phyloP scores from a whole-genome alignment of 2,329 filamentous ascomycete genomes.

The Diaporthe ilicicola region DNA sequence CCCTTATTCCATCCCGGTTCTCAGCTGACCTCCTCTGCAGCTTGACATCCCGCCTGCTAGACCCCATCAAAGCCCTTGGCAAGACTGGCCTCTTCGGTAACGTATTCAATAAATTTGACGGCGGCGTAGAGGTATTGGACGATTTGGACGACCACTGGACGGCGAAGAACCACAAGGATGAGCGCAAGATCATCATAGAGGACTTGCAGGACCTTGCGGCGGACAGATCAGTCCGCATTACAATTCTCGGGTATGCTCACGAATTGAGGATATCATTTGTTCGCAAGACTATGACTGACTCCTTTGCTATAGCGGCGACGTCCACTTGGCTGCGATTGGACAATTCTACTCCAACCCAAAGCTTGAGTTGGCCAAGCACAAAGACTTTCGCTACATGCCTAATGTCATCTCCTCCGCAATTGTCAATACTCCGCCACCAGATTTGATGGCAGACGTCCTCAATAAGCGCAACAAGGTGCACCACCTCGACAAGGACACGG shows the following conservation, averaged over 20 bases:
- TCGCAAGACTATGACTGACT: neutral
- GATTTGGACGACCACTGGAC: slow-evolving; percentile 98
- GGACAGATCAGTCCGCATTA: slow-evolving; percentile 90
- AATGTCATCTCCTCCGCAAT: slow-evolving; percentile 96
- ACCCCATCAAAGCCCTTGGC: slow-evolving; percentile 88
- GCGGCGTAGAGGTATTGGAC: slow-evolving; percentile 89
- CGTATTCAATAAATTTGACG: slow-evolving; percentile 89
- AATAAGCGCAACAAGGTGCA: slow-evolving; percentile 91
- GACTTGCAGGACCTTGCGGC: slow-evolving; percentile 93
- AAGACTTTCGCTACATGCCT: slow-evolving; percentile 95
- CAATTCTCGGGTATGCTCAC: slow-evolving; percentile 74
- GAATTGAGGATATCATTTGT: neutral
- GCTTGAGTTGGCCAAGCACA: slow-evolving; percentile 80
- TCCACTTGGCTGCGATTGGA: slow-evolving; percentile 90
- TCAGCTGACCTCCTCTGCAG: slow-evolving; percentile 47
- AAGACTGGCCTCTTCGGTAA: slow-evolving; percentile 81
- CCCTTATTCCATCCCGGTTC: neutral
- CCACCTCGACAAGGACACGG: slow-evolving; percentile 78
- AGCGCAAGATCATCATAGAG: slow-evolving; percentile 86
- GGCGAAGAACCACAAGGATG: slow-evolving; percentile 90
- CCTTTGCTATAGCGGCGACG: slow-evolving; percentile 73
- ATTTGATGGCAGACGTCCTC: slow-evolving; percentile 87
- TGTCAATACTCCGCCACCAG: slow-evolving; percentile 88
- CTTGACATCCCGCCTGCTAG: slow-evolving; percentile 85
- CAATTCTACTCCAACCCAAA: slow-evolving; percentile 96